A percentile compares a stretch with the other conserved stretches of the same genome.
Conservation (phyloP, 306 rosid genomes). For the Fragaria iinumae region DNA sequence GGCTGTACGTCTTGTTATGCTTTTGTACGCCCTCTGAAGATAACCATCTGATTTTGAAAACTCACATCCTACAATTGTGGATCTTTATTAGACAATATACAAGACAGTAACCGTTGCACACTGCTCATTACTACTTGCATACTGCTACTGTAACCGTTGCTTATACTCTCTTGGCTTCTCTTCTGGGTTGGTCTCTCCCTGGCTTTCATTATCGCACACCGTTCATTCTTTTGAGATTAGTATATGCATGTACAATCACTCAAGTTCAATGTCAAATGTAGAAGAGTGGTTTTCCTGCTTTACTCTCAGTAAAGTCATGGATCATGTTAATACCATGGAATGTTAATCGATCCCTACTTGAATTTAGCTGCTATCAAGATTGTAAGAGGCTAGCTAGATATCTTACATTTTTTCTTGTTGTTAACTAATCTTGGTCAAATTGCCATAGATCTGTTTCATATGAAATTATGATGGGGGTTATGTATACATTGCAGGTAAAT, state of each 20-base stretch:
- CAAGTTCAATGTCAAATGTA: neutral
- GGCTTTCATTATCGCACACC: neutral
- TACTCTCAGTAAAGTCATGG: neutral
- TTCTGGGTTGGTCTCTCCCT: slow-evolving; percentile 11
- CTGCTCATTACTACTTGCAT: slow-evolving; percentile 8
- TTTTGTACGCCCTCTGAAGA: too few species aligned
- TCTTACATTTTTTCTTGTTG: neutral
- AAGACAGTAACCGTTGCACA: too few species aligned
- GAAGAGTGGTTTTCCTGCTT: neutral
- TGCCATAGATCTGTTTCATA: neutral
- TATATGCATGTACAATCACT: neutral
- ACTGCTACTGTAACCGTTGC: slow-evolving; percentile 2
- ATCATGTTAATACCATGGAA: neutral
- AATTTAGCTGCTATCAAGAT: slow-evolving; percentile 6
- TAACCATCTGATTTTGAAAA: too few species aligned
- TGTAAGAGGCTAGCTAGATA: neutral
- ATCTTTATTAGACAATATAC: too few species aligned
- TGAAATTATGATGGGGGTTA: neutral
- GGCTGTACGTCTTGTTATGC: neutral
- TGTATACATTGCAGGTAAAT: neutral
- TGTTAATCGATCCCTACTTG: neutral
- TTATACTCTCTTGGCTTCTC: neutral
- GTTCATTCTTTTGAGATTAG: neutral
- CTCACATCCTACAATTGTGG: too few species aligned
- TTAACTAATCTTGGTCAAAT: neutral